Conservation (phyloP, 1,284 basidiomycete genomes). For the Stygiomarasmius scandens region DNA sequence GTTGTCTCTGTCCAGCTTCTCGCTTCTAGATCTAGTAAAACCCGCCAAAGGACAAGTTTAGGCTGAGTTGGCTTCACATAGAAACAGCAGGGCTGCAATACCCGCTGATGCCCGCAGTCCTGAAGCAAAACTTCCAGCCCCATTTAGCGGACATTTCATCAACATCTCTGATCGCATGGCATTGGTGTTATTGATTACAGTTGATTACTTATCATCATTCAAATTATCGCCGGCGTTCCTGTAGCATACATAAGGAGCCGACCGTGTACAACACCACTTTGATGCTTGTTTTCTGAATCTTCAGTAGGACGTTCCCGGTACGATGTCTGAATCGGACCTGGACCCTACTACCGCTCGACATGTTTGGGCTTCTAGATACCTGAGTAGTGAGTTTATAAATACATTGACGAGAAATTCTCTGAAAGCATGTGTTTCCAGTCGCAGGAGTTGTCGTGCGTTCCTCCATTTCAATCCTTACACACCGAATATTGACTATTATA, state of each 20-base stretch:
- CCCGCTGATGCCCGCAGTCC: too few relatives aligned
- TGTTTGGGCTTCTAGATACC: background rate
- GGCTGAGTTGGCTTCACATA: too few relatives aligned
- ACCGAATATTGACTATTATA: background rate
- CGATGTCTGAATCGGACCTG: background rate
- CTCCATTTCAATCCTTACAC: background rate
- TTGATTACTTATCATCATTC: background rate
- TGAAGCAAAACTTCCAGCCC: too few relatives aligned
- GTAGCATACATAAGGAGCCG: background rate
- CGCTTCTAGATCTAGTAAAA: too few relatives aligned
- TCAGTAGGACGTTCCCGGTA: background rate
- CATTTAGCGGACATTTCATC: too few relatives aligned
- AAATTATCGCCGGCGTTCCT: background rate
- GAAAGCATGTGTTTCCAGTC: background rate
- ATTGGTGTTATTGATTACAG: too few relatives aligned
- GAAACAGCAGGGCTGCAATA: too few relatives aligned
- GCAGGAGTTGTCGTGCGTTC: constrained; percentile 2
- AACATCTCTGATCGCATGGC: too few relatives aligned
- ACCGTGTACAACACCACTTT: background rate
- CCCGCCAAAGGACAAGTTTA: too few relatives aligned
- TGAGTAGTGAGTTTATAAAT: background rate
- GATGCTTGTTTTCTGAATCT: background rate
- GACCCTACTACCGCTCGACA: background rate
- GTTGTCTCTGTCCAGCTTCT: too few relatives aligned
- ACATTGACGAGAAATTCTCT: background rate